A percentile compares a stretch with the other conserved stretches of the same genome.
Evolutionary conservation across 495 filamentous ascomycete species (phyloP).

Genomic region (Coniosporium apollinis): DNA sequence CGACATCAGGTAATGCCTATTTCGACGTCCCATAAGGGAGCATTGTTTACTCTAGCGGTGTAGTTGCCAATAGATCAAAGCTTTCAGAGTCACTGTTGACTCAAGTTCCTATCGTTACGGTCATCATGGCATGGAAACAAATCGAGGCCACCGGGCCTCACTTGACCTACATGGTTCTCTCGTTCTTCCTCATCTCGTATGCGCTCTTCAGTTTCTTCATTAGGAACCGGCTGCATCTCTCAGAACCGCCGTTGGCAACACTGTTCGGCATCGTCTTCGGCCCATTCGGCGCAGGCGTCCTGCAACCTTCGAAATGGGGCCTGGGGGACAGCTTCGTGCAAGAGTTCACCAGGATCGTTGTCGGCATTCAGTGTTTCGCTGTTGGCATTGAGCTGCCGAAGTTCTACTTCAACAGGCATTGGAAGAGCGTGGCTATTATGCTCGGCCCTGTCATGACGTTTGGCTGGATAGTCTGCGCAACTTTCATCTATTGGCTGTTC

Average conservation of each 20-base stretch:
- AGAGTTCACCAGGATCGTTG: constrained; percentile 29
- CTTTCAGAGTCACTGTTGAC: no score
- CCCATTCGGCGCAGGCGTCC: constrained; percentile 18
- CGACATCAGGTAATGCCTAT: no score
- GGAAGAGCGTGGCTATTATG: constrained; percentile 28
- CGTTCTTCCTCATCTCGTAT: constrained; percentile 30
- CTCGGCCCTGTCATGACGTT: constrained; percentile 34
- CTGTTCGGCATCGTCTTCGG: constrained; percentile 31
- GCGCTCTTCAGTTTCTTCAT: constrained; percentile 32
- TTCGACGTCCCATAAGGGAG: no score
- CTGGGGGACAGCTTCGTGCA: constrained; percentile 26
- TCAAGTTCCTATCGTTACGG: no score
- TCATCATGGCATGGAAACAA: constrained; percentile 24
- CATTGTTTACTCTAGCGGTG: no score
- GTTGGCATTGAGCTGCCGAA: constrained; percentile 28
- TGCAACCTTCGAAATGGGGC: constrained; percentile 27
- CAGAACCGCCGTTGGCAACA: constrained; percentile 33
- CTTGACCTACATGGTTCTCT: constrained; percentile 28
- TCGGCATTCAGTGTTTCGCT: constrained; percentile 32
- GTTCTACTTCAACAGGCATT: constrained; percentile 26
- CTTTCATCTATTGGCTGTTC: constrained; percentile 25
- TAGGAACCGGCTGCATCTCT: constrained; percentile 33
- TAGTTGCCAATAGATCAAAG: no score
- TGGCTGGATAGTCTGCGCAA: constrained; percentile 29
- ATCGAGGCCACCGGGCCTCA: constrained; percentile 30